Conservation (phyloP, 768 basidiomycete species). For the Mycena galericulata region DNA sequence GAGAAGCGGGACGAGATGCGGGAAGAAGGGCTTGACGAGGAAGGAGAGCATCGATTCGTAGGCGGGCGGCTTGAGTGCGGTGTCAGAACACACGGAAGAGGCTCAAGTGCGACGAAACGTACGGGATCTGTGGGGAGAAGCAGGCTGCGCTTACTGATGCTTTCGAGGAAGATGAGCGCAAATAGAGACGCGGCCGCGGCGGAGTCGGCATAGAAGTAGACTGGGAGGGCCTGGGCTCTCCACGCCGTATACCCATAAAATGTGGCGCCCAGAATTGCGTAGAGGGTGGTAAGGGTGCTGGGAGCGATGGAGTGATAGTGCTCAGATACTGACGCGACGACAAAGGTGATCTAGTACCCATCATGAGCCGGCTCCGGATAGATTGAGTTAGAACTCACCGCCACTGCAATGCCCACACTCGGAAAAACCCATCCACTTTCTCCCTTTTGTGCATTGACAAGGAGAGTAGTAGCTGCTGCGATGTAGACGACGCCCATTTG, state of each 20-base stretch:
- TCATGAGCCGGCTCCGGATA: neutral
- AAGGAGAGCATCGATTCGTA: too few relatives aligned
- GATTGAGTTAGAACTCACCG: neutral
- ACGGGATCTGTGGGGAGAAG: too few relatives aligned
- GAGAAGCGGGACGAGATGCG: too few relatives aligned
- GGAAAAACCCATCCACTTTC: neutral
- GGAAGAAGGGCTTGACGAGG: too few relatives aligned
- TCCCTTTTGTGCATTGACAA: neutral
- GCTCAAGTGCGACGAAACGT: too few relatives aligned
- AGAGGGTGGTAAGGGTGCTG: slow-evolving; percentile 16
- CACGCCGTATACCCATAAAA: slow-evolving; percentile 7
- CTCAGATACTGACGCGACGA: neutral
- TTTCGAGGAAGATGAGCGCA: too few relatives aligned
- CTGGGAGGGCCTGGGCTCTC: too few relatives aligned
- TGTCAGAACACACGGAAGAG: too few relatives aligned
- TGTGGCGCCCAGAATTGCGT: neutral
- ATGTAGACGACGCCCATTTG: neutral
- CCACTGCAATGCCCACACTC: neutral
- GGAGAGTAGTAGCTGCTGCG: neutral
- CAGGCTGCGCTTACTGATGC: too few relatives aligned
- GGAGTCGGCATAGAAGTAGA: too few relatives aligned
- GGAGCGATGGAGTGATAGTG: slow-evolving; percentile 18
- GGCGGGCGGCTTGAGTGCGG: too few relatives aligned
- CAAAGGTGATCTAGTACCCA: neutral
- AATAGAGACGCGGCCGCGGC: too few relatives aligned